Evolutionary conservation across 257 asterid species (phyloP), one percentile per base, ranked within the genome.

Genomic region (Orobanche coerulescens): DNA sequence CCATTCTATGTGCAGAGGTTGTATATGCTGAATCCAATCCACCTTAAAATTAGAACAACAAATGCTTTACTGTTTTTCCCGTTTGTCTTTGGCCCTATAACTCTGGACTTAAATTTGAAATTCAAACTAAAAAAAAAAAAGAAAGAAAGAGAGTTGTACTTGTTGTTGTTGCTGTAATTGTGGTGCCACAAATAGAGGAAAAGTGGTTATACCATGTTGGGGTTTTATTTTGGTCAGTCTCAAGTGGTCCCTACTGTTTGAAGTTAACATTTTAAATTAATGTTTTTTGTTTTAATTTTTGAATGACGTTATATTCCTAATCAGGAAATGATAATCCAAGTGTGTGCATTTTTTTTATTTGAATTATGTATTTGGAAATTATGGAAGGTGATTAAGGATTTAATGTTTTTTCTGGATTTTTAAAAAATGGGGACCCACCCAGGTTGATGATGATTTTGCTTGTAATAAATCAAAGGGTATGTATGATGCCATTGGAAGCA

Each of bases 111-210:
- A 70, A 79, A 73, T 82, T 86, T 82, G 93, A 90, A 90, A 78
- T 90, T 90, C 94, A 81, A 90, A 84, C 75, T 70, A 47, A 74
- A 74, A 78, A 42, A 28, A 60, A 47, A 76, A 77, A 79, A 42
- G 79, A 58, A 28, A 34, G 64, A 55, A 48, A 62, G 61, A 58
- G 40, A 55, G n/a, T n/a, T n/a, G n/a, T n/a, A n/a, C n/a, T n/a
- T n/a, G n/a, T n/a, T n/a, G n/a, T n/a, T n/a, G n/a, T n/a, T n/a
- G n/a, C n/a, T n/a, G n/a, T n/a, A n/a, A n/a, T n/a, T 25, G 71
- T 61, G 70, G 76, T n/a, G 84, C 74, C 76, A 68, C 65, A 26
- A 40, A 25, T 36, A 14, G 66, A 43, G 42, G 66, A 53, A 16
- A 18, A 47, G 36, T 30, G 37, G 55, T 63, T 43, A 18, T 67